Conservation (phyloP, 768 basidiomycete genomes). For the Suillus sp. region DNA sequence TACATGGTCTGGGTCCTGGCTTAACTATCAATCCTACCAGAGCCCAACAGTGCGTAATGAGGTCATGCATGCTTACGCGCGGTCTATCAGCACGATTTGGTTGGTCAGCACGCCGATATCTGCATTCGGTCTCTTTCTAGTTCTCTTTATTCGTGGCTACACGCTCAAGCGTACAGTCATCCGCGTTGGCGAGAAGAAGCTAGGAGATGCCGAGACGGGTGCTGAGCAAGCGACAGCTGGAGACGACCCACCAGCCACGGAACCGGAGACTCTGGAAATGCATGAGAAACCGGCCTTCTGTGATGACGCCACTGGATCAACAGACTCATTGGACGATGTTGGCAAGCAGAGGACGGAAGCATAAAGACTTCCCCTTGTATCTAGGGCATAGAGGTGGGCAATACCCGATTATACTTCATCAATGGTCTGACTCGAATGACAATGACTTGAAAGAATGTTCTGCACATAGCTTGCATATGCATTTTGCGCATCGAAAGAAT, state of each 20-base stretch:
- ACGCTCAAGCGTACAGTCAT: conserved; percentile 34
- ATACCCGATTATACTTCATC: background rate
- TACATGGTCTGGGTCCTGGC: background rate
- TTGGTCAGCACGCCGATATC: conserved; percentile 37
- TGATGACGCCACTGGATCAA: conserved; percentile 11
- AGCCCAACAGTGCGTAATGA: conserved; percentile 30
- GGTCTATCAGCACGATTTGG: conserved; percentile 42
- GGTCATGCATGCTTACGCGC: conserved; percentile 40
- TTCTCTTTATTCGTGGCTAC: conserved; percentile 39
- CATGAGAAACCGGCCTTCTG: background rate
- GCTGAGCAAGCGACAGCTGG: background rate
- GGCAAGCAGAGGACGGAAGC: conserved; percentile 3
- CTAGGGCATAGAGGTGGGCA: background rate
- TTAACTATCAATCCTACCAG: conserved; percentile 23
- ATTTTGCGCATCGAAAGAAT: background rate
- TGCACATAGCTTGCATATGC: background rate
- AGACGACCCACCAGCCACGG: conserved; percentile 4
- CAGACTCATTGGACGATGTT: conserved; percentile 8
- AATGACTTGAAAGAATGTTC: background rate
- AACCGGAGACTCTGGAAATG: background rate
- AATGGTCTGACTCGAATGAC: background rate
- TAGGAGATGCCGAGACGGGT: conserved; percentile 36
- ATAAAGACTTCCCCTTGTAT: background rate
- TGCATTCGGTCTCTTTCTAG: conserved; percentile 33
- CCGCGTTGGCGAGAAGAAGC: conserved; percentile 15